These are phyloP conservation scores for Annulohypoxylon truncatum DNA, from an alignment of 2,329 filamentous ascomycete species.

Conservation along the genomic window DNA sequence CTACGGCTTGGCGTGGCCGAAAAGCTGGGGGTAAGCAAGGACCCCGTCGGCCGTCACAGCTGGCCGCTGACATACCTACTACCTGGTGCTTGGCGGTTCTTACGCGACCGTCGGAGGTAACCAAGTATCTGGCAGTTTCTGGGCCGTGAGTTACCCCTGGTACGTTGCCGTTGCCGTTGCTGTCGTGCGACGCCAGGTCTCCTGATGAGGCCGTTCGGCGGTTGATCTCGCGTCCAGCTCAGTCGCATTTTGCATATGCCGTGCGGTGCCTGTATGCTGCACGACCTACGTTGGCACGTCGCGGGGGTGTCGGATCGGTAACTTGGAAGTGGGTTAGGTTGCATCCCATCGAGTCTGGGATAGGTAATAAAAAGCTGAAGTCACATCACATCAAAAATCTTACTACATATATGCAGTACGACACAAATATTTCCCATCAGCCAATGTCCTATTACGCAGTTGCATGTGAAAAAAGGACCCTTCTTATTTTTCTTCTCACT, in stretches of 20 bases:
- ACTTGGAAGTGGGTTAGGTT: constrained; percentile 33
- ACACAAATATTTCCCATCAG: constrained; percentile 24
- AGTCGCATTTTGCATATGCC: constrained; percentile 41
- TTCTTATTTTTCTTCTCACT: constrained; percentile 27
- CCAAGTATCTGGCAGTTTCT: neutral
- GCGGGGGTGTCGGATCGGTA: constrained; percentile 38
- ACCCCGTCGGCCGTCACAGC: constrained; percentile 11
- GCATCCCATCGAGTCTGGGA: constrained; percentile 37
- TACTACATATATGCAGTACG: constrained; percentile 40
- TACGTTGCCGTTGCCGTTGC: constrained; percentile 30
- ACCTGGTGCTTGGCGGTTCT: constrained; percentile 31
- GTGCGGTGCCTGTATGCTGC: constrained; percentile 33
- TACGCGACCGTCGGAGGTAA: constrained; percentile 21
- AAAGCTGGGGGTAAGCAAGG: constrained; percentile 24
- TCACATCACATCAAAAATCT: constrained; percentile 39
- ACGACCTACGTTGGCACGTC: constrained; percentile 31
- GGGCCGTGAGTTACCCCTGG: constrained; percentile 25
- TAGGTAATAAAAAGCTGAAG: constrained; percentile 28
- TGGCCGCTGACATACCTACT: constrained; percentile 38
- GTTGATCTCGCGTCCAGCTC: constrained; percentile 34
- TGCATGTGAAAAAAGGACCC: constrained; percentile 38
- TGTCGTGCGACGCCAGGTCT: constrained; percentile 42
- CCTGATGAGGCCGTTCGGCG: constrained; percentile 25
- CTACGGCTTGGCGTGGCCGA: constrained; percentile 33
- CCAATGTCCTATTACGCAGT: constrained; percentile 36